Percentiles rank a stretch among this genome's conserved stretches.
Evolutionary conservation across 805 yeast genomes (phyloP).

Genomic region (Candida verbasci): DNA sequence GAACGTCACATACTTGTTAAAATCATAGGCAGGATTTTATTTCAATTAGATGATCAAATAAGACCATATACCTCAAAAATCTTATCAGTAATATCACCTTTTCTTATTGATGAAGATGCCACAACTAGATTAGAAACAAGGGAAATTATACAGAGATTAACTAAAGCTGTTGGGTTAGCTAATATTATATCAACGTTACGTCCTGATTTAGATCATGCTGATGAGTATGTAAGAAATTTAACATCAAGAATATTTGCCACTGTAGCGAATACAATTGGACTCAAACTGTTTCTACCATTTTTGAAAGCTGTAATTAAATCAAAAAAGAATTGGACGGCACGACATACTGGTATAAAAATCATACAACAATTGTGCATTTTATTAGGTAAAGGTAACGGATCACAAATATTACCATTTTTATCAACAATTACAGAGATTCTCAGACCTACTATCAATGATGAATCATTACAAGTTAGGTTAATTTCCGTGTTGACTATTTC

Average conservation of each 20-base stretch:
- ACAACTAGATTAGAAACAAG: slow-evolving; percentile 74
- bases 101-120: slow-evolving; percentile 73
- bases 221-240: slow-evolving; percentile 72
- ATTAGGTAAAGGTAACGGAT: slow-evolving; percentile 57
- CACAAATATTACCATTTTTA: slow-evolving; percentile 62
- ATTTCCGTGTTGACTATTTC: slow-evolving; percentile 70
- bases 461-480: slow-evolving; percentile 60
- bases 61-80: slow-evolving; percentile 73
- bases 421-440: slow-evolving; percentile 61
- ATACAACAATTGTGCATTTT: slow-evolving; percentile 71
- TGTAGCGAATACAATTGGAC: slow-evolving; percentile 75
- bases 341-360: slow-evolving; percentile 76
- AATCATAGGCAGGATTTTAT: slow-evolving; percentile 63
- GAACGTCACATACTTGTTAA: slow-evolving; percentile 83
- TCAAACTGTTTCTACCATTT: slow-evolving; percentile 70
- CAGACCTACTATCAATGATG: slow-evolving; percentile 57
- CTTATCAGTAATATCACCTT: slow-evolving; percentile 69
- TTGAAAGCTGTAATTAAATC: slow-evolving; percentile 74
- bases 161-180: slow-evolving; percentile 80
- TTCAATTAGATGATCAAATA: slow-evolving; percentile 58
- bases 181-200: slow-evolving; percentile 74
- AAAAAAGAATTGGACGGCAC: slow-evolving; percentile 72
- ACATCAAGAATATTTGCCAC: slow-evolving; percentile 81
- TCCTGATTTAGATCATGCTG: slow-evolving; percentile 77
- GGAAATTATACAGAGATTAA: slow-evolving; percentile 67